Conservation (phyloP, 1,284 basidiomycete species). For the Pseudozyma flocculosa region DNA sequence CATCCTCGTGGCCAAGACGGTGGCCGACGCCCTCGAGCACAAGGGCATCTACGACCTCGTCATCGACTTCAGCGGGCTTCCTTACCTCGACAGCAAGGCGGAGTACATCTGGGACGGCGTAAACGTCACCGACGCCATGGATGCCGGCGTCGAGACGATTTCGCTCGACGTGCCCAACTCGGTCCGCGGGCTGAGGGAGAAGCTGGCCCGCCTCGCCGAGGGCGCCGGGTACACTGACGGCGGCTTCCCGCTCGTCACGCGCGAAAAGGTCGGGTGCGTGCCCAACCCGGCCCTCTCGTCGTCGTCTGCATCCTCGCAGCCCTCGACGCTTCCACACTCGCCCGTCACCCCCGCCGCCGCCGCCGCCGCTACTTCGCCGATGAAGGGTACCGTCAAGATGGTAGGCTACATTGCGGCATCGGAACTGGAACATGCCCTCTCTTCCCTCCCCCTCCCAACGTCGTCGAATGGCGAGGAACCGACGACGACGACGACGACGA, state of each 20-base stretch:
- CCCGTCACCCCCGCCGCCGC: too few relatives aligned
- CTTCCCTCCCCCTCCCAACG: slow-evolving; percentile 3
- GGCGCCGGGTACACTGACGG: slow-evolving; percentile 65
- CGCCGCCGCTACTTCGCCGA: slow-evolving; percentile 16
- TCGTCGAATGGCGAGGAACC: too few relatives aligned
- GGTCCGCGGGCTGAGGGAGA: slow-evolving; percentile 61
- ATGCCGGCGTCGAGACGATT: slow-evolving; percentile 45
- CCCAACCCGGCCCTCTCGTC: background rate
- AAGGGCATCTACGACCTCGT: slow-evolving; percentile 95
- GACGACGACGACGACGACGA: background rate
- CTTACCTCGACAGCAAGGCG: slow-evolving; percentile 85
- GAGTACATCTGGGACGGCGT: slow-evolving; percentile 73
- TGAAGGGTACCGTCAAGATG: slow-evolving; percentile 64
- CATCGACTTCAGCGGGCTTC: slow-evolving; percentile 70
- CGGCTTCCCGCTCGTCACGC: slow-evolving; percentile 78
- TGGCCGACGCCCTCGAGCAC: slow-evolving; percentile 77
- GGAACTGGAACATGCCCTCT: slow-evolving; percentile 81
- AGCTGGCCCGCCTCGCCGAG: slow-evolving; percentile 43
- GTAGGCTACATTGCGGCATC: slow-evolving; percentile 89
- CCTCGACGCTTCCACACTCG: too few relatives aligned
- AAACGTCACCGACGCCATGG: slow-evolving; percentile 44
- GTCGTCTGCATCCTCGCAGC: slow-evolving; percentile 5
- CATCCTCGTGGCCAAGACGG: slow-evolving; percentile 86
- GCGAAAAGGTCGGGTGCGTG: background rate
- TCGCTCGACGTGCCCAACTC: slow-evolving; percentile 68